phyloP scores from a whole-genome alignment of 2,329 filamentous ascomycete genomes.

The Fusarium annulatum region DNA sequence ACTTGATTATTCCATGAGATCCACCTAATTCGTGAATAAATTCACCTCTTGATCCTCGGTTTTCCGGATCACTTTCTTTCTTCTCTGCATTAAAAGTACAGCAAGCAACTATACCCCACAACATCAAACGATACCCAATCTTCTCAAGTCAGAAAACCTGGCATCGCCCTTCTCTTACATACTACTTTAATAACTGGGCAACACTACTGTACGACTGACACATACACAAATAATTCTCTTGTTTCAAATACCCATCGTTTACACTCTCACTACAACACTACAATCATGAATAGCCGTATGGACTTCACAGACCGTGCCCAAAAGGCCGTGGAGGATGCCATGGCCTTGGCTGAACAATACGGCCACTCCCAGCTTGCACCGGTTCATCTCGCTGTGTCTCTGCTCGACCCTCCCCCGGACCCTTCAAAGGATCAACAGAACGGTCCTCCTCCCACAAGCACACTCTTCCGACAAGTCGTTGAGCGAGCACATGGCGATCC shows the following conservation, averaged over 20 bases:
- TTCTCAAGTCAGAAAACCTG: conserved; percentile 37
- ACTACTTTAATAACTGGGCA: conserved; percentile 14
- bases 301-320: conserved; percentile 95
- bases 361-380: conserved; percentile 91
- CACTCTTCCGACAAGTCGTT: conserved; percentile 94
- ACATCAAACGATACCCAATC: conserved; percentile 41
- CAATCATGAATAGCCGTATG: conserved; percentile 78
- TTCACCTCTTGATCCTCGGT: conserved; percentile 29
- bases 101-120: conserved; percentile 35
- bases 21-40: conserved; percentile 43
- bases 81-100: conserved; percentile 14
- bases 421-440: conserved; percentile 87
- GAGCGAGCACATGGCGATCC: conserved; percentile 94
- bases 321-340: conserved; percentile 89
- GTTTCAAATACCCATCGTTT: conserved; percentile 1
- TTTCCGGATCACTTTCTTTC: conserved; percentile 22
- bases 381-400: conserved; percentile 85
- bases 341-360: conserved; percentile 88
- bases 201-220: conserved; percentile 9
- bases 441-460: conserved; percentile 70
- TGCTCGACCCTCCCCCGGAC: conserved; percentile 80
- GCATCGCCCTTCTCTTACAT: conserved; percentile 24
- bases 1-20: conserved; percentile 34
- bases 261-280: conserved; percentile 10
- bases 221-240: conserved; percentile 9